Evolutionary conservation across 140 eudicot species (phyloP).

Genomic region (Anethum foeniculum): DNA sequence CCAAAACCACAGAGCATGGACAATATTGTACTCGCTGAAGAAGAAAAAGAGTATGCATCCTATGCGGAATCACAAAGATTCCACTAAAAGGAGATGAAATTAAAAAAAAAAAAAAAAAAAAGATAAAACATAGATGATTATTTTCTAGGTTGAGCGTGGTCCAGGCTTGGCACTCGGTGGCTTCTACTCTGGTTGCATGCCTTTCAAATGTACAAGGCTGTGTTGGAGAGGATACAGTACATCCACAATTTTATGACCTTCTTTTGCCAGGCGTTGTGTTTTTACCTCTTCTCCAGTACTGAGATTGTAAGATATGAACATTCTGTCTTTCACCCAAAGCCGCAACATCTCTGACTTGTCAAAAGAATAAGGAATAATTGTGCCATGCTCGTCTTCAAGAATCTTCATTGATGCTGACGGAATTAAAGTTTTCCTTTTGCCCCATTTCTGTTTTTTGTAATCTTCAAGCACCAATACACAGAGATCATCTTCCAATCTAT

Average conservation of each 20-base stretch:
- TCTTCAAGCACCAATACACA: slow-evolving; percentile 16
- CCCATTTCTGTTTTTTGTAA: slow-evolving; percentile 6
- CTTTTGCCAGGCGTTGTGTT: neutral
- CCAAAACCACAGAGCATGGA: neutral
- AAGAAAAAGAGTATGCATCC: no score
- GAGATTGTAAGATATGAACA: neutral
- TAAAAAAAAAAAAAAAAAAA: no score
- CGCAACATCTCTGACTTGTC: neutral
- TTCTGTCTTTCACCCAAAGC: neutral
- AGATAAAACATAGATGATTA: no score
- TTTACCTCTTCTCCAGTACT: neutral
- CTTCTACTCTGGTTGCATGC: neutral
- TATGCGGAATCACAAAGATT: no score
- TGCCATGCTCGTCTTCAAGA: neutral
- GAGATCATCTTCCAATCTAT: slow-evolving; percentile 3
- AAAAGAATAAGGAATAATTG: neutral
- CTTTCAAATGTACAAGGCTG: neutral
- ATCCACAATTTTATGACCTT: neutral
- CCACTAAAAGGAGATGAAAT: neutral
- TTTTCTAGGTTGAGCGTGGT: no score
- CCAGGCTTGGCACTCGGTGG: neutral
- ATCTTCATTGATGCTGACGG: slow-evolving; percentile 6
- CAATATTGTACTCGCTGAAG: neutral
- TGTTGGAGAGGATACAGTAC: neutral
- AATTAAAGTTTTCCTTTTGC: slow-evolving; percentile 12